Base-by-base conservation (phyloP, 2,329 filamentous ascomycete genomes). In the Pleoardoris graminearum region DNA sequence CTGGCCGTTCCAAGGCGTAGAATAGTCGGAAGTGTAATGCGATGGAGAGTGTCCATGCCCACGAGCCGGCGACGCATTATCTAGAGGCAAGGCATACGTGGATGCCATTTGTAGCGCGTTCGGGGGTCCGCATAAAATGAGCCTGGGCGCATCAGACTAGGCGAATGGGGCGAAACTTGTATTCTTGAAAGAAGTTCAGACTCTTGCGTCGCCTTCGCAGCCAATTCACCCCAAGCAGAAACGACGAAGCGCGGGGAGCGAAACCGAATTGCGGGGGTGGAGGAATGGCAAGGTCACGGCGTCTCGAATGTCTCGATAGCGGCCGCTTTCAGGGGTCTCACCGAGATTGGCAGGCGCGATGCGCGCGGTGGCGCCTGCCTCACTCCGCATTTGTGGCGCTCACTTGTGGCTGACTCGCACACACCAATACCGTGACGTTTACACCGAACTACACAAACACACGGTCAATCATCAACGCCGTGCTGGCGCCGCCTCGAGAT, bases 11-110 rank as follows among this genome's bases (percentile, higher is more conserved):
- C 63, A 57, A 41, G 60, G 59, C 7, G 67, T 49, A 21, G 62
- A 60, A 6, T 61, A 50, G 41, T 69, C 65, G 42, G 65, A 54
- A 27, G 65, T 57, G 48, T 66, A 67, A 37, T 76, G 72, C 36
- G 74, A 73, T 50, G 71, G 74, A 30, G 67, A 71, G 53, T 75
- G 73, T 61, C 65, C 69, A 67, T 73, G 69, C 60, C 61, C 63
- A 55, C 71, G 68, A 29, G 66, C 33, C 43, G 70, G 69, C 50
- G 66, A 64, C 50, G 66, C 61, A 47, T 61, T 53, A 50, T 68
- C 65, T 38, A 68, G 53, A 43, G 77, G 76, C 57, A 77, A 68
- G 38, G 75, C 75, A 70, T 78, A 78, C 51, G 73, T 75, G 51
- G 76, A 76, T 54, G 76, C 75, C 76, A 79, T 79, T 36, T 50